A percentile compares a stretch with the other conserved stretches of the same genome.
These are phyloP conservation scores for Phyllosticta citrichinensis DNA, from an alignment of 2,329 filamentous ascomycete species.

Conservation along the genomic window DNA sequence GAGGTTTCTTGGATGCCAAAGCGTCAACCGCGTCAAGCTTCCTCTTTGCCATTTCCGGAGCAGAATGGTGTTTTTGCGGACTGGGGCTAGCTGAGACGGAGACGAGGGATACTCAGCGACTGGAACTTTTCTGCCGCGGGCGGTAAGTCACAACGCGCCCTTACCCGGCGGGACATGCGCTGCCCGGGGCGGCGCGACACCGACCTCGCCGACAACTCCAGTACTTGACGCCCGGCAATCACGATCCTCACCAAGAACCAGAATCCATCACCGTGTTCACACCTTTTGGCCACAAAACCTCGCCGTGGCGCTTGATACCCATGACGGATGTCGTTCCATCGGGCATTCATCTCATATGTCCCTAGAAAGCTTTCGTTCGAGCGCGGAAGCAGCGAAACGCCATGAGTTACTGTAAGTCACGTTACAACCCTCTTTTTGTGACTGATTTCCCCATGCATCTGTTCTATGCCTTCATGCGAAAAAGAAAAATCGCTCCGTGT, in stretches of 20 bases:
- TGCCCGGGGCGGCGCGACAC: slow-evolving; percentile 5
- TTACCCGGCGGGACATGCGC: slow-evolving; percentile 2
- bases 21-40: slow-evolving; percentile 22
- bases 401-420: slow-evolving; percentile 36
- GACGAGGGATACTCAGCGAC: background rate
- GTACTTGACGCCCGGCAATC: slow-evolving; percentile 12
- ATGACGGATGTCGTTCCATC: slow-evolving; percentile 39
- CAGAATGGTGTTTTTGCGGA: background rate
- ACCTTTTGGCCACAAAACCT: slow-evolving; percentile 16
- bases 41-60: slow-evolving; percentile 23
- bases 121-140: slow-evolving; percentile 4
- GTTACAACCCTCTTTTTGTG: slow-evolving; percentile 16
- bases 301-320: slow-evolving; percentile 32
- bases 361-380: slow-evolving; percentile 35
- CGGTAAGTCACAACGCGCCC: background rate
- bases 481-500: slow-evolving; percentile 31
- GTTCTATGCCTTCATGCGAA: slow-evolving; percentile 25
- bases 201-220: background rate
- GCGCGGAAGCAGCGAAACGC: slow-evolving; percentile 29
- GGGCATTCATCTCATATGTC: slow-evolving; percentile 36
- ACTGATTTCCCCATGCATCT: slow-evolving; percentile 21
- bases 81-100: background rate
- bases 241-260: slow-evolving; percentile 15
- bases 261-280: slow-evolving; percentile 21
- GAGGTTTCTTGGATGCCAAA: slow-evolving; percentile 14